These are phyloP conservation scores for Haberlea rhodopensis DNA, from an alignment of 257 asterid species.

Conservation along the genomic window DNA sequence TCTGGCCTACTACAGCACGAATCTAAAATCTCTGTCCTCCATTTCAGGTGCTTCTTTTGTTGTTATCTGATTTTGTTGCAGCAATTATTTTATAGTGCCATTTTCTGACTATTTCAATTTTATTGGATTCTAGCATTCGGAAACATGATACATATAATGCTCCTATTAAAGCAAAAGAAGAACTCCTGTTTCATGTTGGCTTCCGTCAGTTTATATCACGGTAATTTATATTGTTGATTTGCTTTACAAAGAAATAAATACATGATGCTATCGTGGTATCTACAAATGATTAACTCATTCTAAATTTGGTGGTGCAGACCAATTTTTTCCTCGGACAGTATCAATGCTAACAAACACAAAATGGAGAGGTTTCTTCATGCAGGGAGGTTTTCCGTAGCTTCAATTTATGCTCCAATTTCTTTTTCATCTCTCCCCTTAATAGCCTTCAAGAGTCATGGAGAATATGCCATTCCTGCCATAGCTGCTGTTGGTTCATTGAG, in stretches of 20 bases:
- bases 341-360: slow-evolving; percentile 77
- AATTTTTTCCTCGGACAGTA: slow-evolving; percentile 70
- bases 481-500: slow-evolving; percentile 89
- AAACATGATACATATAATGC: slow-evolving; percentile 75
- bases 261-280: background rate
- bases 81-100: background rate
- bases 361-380: slow-evolving; percentile 99
- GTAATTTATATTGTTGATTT: slow-evolving; percentile 31
- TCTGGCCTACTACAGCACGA: slow-evolving; percentile 91
- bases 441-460: slow-evolving; percentile 69
- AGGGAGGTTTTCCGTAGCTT: slow-evolving; percentile 81
- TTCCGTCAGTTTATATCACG: slow-evolving; percentile 83
- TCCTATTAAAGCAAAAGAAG: slow-evolving; percentile 95
- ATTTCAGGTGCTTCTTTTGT: slow-evolving; percentile 67
- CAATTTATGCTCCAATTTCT: too few species aligned
- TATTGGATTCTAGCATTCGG: slow-evolving; percentile 53
- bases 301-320: slow-evolving; percentile 59
- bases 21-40: slow-evolving; percentile 78
- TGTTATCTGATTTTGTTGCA: slow-evolving; percentile 11
- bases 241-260: background rate
- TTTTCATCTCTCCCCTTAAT: slow-evolving; percentile 74
- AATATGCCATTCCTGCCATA: slow-evolving; percentile 48
- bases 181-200: slow-evolving; percentile 85
- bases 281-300: slow-evolving; percentile 10
- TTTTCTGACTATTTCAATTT: slow-evolving; percentile 19